phyloP scores from a whole-genome alignment of 805 yeast genomes.

The Saturnispora besseyi region DNA sequence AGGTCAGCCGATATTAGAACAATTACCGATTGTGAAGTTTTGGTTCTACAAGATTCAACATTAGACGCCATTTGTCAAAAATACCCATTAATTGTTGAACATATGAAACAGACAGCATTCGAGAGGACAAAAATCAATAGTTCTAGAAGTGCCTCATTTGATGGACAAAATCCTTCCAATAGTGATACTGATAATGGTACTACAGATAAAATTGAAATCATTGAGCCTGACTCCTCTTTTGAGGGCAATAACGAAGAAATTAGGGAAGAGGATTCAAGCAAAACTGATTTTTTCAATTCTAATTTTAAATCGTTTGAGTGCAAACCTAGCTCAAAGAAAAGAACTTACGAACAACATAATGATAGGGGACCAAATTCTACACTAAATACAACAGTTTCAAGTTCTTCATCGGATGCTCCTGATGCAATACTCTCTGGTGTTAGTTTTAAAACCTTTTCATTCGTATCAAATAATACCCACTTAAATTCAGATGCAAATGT shows the following conservation, averaged over 20 bases:
- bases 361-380: not conserved
- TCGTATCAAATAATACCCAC: not conserved
- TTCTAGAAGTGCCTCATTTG: slow-evolving; percentile 10
- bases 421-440: not conserved
- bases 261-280: not conserved
- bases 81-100: slow-evolving; percentile 51
- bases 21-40: slow-evolving; percentile 47
- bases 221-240: not conserved
- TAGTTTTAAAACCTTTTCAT: slow-evolving; percentile 8
- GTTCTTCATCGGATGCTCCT: not conserved
- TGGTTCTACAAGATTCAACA: slow-evolving; percentile 49
- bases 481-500: not conserved
- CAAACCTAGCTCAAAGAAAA: not conserved
- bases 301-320: not conserved
- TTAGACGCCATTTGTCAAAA: slow-evolving; percentile 45
- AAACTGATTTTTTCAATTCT: not conserved
- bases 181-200: not conserved
- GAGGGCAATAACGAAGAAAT: not conserved
- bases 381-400: not conserved
- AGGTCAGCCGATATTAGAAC: slow-evolving; percentile 62
- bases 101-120: slow-evolving; percentile 52
- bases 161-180: not conserved
- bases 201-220: not conserved
- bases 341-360: not conserved
- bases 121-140: slow-evolving; percentile 33